Evolutionary conservation across 139 green algal genomes (phyloP), one percentile per base, ranked within the genome.

Genomic region (Asterochloris sp.): DNA sequence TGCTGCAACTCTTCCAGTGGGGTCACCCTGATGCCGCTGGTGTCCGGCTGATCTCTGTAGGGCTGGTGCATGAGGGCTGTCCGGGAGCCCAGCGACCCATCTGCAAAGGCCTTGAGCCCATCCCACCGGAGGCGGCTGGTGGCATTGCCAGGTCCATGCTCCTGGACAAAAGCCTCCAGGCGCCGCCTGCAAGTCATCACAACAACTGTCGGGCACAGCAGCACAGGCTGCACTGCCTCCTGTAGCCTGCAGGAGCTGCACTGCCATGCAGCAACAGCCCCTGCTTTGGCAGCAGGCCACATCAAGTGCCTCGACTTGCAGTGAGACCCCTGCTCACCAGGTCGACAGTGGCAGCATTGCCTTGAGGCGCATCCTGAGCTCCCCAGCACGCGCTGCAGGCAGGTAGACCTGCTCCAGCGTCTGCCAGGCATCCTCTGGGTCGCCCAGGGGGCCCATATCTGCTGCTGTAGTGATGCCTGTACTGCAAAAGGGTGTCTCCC

Each of bases 1-100:
- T 79, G n/a, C 13, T 76, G 47, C 66, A 88, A 83, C 13, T 38
- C 23, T 19, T 63, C 66, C 54, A 91, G 78, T 12, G 78, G 16
- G 0, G 63, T 54, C 21, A 84, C 26, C 10, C 84, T 73, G 11
- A 84, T 82, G 0, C 78, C 76, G 17, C 74, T 69, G 6, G 47
- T 84, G 38, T 78, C 47, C 23, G 74, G 24, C 38, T 71, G 64
- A 71, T 92, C 85, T 1, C 62, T 62, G 64, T 95, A 95, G 0
- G 82, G 83, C 67, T 91, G 67, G 75, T 88, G 88, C 81, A 96
- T 89, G 14, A 94, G 87, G 0, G 93, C 93, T 2, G 93, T 95
- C 62, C 85, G 77, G 60, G 83, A 89, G 23, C 93, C 92, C 28
- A 96, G 81, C 71, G 80, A 90, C 78, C 93, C 93, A n/a, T 78